Evolutionary conservation across 208 protist species (phyloP), one percentile per base, ranked within the genome.

Genomic region (Naegleria fowleri): DNA sequence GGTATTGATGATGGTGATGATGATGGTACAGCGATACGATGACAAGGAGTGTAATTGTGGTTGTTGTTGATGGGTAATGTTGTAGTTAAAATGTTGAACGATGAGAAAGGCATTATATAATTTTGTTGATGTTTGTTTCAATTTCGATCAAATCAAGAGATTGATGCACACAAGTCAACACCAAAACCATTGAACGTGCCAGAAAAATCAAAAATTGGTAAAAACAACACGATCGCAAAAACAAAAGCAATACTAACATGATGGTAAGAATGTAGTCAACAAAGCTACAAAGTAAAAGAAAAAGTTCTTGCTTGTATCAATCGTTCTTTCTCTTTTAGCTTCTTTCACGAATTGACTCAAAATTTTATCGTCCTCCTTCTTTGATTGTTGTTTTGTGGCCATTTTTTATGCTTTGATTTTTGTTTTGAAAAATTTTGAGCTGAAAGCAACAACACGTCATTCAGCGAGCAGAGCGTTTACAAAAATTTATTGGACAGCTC

Each of bases 211-310:
- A 48, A 1, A 48, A 48, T 48, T 48, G 7, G 43, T 48, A 48
- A 48, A 48, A 48, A 48, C 43, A 48, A 48, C 7, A 48, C 7
- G 43, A 48, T 48, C 7, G 43, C 43, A 48, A 48, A 48, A n/a
- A 75, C 13, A 75, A 79, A 36, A 36, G 2, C 19, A 22, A 86
- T 51, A 86, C 83, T 43, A 40, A 86, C 43, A 88, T 52, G 85
- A 88, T 39, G 85, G 85, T 58, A 88, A 58, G 22, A 51, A 59
- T 7, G 85, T 58, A 29, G 41, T 33, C 5, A 88, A 19, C 16
- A 58, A 58, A 39, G 85, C 85, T 43, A 88, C 39, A 58, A 48
- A 58, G 33, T 43, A 88, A 43, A 88, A 88, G 41, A 88, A 88
- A 7, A 88, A 39, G 7, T 88, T 88, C 55, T 88, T 40, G 55